Percentiles rank a stretch among this genome's conserved stretches.
These are phyloP conservation scores for Gaeumannomyces tritici DNA, from an alignment of 2,329 filamentous ascomycete genomes.

Conservation along the genomic window DNA sequence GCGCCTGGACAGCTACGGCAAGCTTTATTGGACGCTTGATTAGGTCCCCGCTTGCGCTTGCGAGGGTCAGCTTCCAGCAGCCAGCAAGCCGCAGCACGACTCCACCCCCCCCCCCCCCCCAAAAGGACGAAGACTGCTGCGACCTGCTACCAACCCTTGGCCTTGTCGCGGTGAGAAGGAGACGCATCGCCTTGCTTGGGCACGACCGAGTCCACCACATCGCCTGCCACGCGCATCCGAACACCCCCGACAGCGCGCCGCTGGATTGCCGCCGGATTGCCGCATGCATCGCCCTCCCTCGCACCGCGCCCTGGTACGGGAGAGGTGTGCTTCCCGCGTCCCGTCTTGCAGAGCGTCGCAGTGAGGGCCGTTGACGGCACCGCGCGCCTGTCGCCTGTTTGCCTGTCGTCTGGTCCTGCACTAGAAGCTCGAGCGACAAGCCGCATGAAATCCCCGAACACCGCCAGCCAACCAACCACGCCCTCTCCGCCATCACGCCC, in stretches of 20 bases:
- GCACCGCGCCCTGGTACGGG: neutral
- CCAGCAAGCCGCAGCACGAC: neutral
- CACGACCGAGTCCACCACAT: neutral
- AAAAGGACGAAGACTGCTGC: neutral
- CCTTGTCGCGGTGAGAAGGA: neutral
- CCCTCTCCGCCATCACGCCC: neutral
- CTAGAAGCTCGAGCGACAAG: neutral
- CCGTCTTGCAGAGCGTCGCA: neutral
- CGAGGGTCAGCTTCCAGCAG: neutral
- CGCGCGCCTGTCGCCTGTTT: neutral
- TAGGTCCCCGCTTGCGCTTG: neutral
- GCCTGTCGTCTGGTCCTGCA: neutral
- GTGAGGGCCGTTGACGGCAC: neutral
- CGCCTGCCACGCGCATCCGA: neutral
- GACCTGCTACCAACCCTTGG: neutral
- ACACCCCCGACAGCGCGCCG: neutral
- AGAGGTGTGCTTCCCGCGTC: neutral
- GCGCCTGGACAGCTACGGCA: neutral
- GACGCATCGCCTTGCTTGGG: neutral
- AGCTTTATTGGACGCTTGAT: neutral
- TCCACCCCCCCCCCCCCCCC: neutral
- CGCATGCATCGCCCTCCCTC: neutral
- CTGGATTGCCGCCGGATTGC: neutral
- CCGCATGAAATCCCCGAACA: neutral
- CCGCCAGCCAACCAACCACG: neutral